These are phyloP conservation scores for Colletotrichum sp. DNA, from an alignment of 2,329 filamentous ascomycete genomes.

Conservation along the genomic window DNA sequence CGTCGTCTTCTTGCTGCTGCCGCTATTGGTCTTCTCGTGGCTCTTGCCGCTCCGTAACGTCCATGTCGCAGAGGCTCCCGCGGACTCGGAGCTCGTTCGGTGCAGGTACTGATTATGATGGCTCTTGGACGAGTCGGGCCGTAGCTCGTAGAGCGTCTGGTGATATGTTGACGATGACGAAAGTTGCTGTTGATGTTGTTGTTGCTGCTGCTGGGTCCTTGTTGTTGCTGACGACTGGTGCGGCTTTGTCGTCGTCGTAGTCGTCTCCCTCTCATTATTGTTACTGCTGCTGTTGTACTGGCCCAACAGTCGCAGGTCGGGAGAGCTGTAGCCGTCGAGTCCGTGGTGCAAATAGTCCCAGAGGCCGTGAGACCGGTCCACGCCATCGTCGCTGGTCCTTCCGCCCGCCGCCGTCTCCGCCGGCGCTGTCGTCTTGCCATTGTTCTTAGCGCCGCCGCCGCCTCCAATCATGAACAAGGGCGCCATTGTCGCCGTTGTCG, in stretches of 20 bases:
- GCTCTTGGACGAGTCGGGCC: slow-evolving; percentile 15
- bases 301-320: background rate
- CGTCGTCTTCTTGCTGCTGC: slow-evolving; percentile 6
- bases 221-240: background rate
- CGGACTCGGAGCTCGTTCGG: background rate
- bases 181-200: background rate
- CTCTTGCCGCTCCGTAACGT: background rate
- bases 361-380: slow-evolving; percentile 7
- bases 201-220: background rate
- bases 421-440: background rate
- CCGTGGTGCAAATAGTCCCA: slow-evolving; percentile 19
- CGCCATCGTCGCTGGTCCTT: slow-evolving; percentile 13
- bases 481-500: slow-evolving; percentile 10
- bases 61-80: background rate
- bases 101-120: background rate
- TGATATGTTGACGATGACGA: slow-evolving; percentile 9
- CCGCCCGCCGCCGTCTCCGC: background rate
- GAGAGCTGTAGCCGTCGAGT: slow-evolving; percentile 17
- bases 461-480: background rate
- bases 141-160: background rate
- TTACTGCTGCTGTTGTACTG: background rate
- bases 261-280: background rate
- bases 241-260: background rate
- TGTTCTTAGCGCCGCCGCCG: background rate
- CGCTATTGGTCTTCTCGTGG: slow-evolving; percentile 14